These are phyloP conservation scores for Aspergillus puulaauensis DNA, from an alignment of 2,329 filamentous ascomycete genomes.

Conservation along the genomic window DNA sequence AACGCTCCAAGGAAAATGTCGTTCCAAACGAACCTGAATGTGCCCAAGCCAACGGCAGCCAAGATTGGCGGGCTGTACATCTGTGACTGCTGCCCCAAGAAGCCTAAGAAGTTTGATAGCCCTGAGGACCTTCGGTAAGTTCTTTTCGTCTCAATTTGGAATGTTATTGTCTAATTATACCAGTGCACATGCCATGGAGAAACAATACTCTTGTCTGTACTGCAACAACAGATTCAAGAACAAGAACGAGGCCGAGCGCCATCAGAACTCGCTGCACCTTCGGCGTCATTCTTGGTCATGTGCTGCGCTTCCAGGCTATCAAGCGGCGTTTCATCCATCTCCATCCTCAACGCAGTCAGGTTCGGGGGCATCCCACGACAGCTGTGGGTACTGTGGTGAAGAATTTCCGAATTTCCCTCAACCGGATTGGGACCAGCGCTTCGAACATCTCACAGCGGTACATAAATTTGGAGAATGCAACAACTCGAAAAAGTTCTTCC, in stretches of 20 bases:
- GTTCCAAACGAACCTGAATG: slow-evolving; percentile 33
- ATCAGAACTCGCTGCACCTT: slow-evolving; percentile 92
- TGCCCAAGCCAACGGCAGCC: slow-evolving; percentile 34
- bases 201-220: slow-evolving; percentile 91
- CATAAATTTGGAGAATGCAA: slow-evolving; percentile 99
- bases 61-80: slow-evolving; percentile 64
- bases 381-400: slow-evolving; percentile 92
- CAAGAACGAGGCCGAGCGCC: slow-evolving; percentile 95
- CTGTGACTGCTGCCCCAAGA: slow-evolving; percentile 96
- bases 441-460: slow-evolving; percentile 81
- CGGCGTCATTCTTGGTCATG: slow-evolving; percentile 96
- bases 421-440: slow-evolving; percentile 82
- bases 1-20: slow-evolving; percentile 50
- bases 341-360: slow-evolving; percentile 45
- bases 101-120: slow-evolving; percentile 91
- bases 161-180: neutral
- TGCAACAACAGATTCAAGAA: slow-evolving; percentile 98
- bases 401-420: slow-evolving; percentile 76
- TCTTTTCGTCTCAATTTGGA: neutral
- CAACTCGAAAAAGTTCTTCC: slow-evolving; percentile 95
- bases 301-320: slow-evolving; percentile 72
- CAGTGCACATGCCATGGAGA: slow-evolving; percentile 87
- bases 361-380: slow-evolving; percentile 55
- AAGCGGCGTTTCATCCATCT: slow-evolving; percentile 84
- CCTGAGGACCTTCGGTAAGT: slow-evolving; percentile 79